Evolutionary conservation across 2,329 filamentous ascomycete genomes (phyloP).

Genomic region (Bipolaris sorokiniana): DNA sequence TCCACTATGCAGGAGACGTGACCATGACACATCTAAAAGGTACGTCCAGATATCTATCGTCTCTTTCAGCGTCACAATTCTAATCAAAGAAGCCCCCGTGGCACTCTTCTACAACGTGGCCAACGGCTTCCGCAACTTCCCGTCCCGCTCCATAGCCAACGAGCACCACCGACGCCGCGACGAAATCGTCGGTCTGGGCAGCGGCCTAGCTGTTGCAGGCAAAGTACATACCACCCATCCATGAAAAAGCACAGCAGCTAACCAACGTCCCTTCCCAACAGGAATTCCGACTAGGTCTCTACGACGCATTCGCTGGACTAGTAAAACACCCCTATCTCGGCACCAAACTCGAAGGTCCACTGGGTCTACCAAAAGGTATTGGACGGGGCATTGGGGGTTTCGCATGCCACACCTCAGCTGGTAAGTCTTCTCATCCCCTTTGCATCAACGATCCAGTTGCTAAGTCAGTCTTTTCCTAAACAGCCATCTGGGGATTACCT

Average conservation of each 20-base stretch:
- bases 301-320: constrained; percentile 76
- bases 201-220: constrained; percentile 74
- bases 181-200: constrained; percentile 68
- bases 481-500: constrained; percentile 18
- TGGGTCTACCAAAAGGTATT: constrained; percentile 59
- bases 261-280: background rate
- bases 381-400: constrained; percentile 32
- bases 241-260: background rate
- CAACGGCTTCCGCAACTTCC: constrained; percentile 27
- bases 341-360: constrained; percentile 64
- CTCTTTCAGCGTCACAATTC: background rate
- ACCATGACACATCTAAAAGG: constrained; percentile 18
- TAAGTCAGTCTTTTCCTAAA: too few relatives aligned
- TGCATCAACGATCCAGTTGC: too few relatives aligned
- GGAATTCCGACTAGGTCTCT: constrained; percentile 75
- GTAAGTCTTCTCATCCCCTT: background rate
- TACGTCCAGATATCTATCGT: background rate
- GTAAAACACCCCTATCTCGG: constrained; percentile 75
- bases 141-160: constrained; percentile 24
- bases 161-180: constrained; percentile 24
- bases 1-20: constrained; percentile 22
- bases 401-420: background rate
- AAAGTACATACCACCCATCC: constrained; percentile 45
- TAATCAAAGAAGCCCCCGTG: constrained; percentile 18
- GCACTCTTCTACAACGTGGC: constrained; percentile 31